phyloP scores from a whole-genome alignment of 208 protist species.

The Leishmania turanica region DNA sequence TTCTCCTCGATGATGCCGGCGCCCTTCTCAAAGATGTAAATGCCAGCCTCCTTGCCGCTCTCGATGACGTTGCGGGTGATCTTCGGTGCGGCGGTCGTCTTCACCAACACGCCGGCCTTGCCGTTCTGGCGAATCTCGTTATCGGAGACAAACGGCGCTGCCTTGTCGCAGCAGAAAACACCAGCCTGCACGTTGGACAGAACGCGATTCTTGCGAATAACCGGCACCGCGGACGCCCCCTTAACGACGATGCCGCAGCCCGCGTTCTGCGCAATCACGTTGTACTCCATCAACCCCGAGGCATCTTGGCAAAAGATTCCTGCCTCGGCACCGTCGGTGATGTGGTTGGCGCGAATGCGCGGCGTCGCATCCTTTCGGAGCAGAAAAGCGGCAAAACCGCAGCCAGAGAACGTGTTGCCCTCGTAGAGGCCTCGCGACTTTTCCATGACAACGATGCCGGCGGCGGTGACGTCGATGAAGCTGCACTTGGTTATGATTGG shows the following conservation, averaged over 20 bases:
- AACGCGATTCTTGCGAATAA: conserved; percentile 74
- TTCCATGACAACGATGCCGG: conserved; percentile 74
- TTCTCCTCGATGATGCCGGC: conserved; percentile 82
- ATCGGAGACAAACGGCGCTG: conserved; percentile 63
- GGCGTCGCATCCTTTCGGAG: conserved; percentile 64
- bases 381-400: conserved; percentile 84
- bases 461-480: conserved; percentile 77
- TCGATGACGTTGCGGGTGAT: conserved; percentile 76
- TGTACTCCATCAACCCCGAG: conserved; percentile 73
- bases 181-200: conserved; percentile 76
- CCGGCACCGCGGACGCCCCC: conserved; percentile 45
- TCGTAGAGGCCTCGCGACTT: conserved; percentile 68
- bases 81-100: conserved; percentile 66
- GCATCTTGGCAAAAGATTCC: conserved; percentile 89
- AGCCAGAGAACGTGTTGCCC: conserved; percentile 73
- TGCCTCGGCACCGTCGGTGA: conserved; percentile 70
- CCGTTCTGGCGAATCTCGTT: conserved; percentile 79
- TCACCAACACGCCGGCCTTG: conserved; percentile 86
- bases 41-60: conserved; percentile 81
- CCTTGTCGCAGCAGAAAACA: conserved; percentile 80
- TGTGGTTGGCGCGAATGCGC: conserved; percentile 61
- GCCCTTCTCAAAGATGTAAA: conserved; percentile 88
- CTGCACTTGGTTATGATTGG: conserved; percentile 75
- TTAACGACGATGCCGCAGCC: conserved; percentile 86
- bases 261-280: conserved; percentile 76